Conservation (phyloP, 306 rosid species). For the Ormosia semicastrata region DNA sequence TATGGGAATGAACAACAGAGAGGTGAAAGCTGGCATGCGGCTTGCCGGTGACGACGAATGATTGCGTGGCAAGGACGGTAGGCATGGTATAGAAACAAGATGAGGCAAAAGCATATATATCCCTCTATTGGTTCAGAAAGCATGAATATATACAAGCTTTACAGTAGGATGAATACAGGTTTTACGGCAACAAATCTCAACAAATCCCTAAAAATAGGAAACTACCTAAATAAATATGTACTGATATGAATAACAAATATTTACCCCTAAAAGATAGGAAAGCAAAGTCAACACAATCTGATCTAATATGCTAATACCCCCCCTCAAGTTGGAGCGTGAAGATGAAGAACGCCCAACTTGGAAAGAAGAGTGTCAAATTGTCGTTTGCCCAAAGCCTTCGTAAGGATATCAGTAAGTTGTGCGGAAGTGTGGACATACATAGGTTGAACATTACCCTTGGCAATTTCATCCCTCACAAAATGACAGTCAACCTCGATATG, state of each 20-base stretch:
- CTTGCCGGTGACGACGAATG: no score
- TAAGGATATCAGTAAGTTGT: neutral
- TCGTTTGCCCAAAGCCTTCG: neutral
- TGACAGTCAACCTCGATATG: neutral
- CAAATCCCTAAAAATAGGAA: neutral
- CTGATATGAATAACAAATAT: neutral
- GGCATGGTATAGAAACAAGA: neutral
- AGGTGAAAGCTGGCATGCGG: no score
- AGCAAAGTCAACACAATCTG: neutral
- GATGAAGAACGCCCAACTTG: neutral
- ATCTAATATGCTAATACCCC: neutral
- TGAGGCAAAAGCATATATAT: neutral
- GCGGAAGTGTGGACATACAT: neutral
- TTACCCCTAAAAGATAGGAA: neutral
- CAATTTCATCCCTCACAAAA: neutral
- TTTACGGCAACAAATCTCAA: neutral
- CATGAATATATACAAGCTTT: neutral
- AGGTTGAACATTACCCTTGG: neutral
- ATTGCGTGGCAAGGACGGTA: no score
- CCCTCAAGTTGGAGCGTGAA: neutral
- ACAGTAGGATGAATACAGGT: neutral
- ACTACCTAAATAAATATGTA: neutral
- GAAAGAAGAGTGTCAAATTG: neutral
- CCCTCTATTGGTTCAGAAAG: neutral
- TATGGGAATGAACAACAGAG: no score